Evolutionary conservation across 768 basidiomycete genomes (phyloP).

Genomic region (Boletus barrowsii): DNA sequence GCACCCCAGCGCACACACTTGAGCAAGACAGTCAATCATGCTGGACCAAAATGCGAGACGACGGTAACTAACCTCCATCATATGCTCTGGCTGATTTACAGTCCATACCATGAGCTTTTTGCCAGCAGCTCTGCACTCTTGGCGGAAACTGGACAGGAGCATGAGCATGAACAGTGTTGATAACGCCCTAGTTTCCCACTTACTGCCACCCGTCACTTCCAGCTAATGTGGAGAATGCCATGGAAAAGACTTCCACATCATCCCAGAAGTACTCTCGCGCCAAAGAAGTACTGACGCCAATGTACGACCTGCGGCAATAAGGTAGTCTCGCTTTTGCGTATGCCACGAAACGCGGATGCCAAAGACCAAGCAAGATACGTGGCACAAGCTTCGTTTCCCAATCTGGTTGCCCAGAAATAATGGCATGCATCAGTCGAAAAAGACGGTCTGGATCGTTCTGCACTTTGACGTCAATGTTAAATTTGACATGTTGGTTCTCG

Average conservation of each 20-base stretch:
- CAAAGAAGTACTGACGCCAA: constrained; percentile 67
- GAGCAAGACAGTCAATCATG: constrained; percentile 2
- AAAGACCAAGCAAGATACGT: constrained; percentile 76
- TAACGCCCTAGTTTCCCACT: constrained; percentile 13
- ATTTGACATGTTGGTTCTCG: constrained; percentile 71
- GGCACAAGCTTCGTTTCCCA: constrained; percentile 81
- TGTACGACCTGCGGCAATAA: constrained; percentile 82
- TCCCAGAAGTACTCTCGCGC: constrained; percentile 90
- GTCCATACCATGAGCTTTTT: constrained; percentile 96
- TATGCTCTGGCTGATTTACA: constrained; percentile 83
- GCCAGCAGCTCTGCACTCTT: constrained; percentile 72
- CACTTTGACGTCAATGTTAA: constrained; percentile 92
- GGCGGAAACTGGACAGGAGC: constrained; percentile 57
- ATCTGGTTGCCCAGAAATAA: constrained; percentile 58
- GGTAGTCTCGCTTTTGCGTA: constrained; percentile 75
- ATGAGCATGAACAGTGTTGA: constrained; percentile 2
- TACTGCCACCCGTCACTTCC: constrained; percentile 71
- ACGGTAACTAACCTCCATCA: constrained; percentile 71
- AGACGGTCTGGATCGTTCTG: constrained; percentile 88
- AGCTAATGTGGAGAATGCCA: constrained; percentile 71
- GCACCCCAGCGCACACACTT: constrained; percentile 80
- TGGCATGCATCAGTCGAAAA: constrained; percentile 72
- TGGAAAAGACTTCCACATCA: constrained; percentile 81
- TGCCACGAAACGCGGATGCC: constrained; percentile 88
- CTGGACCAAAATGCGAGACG: background rate